Conservation (phyloP, 257 asterid genomes). For the Rhazya stricta region DNA sequence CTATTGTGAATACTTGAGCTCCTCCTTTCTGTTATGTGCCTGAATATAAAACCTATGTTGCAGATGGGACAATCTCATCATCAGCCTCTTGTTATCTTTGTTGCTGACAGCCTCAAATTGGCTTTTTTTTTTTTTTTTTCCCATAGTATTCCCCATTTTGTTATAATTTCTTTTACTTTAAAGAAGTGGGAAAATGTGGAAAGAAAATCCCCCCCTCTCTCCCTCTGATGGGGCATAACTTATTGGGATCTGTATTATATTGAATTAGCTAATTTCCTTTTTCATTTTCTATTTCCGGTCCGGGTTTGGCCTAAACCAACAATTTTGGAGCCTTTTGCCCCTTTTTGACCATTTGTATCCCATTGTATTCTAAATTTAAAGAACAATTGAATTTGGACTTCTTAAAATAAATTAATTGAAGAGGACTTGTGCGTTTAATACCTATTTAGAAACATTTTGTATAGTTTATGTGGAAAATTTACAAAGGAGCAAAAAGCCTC, state of each 20-base stretch:
- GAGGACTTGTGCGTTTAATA: no score
- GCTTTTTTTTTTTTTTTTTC: background rate
- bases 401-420: no score
- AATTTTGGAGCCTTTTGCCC: no score
- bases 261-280: background rate
- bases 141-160: background rate
- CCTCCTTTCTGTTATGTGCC: no score
- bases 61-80: conserved; percentile 8
- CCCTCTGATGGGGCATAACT: background rate
- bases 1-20: conserved; percentile 25
- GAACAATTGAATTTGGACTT: no score
- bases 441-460: no score
- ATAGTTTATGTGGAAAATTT: no score
- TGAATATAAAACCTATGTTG: background rate
- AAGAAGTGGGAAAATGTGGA: background rate
- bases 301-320: no score
- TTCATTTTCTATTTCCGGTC: no score
- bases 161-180: background rate
- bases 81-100: background rate
- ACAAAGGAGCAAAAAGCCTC: no score
- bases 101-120: background rate
- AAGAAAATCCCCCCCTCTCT: background rate
- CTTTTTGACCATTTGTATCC: no score
- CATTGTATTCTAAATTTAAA: no score
- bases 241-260: background rate